A percentile compares a stretch with the other conserved stretches of the same genome.
These are phyloP conservation scores for Xerophyta viscosa DNA, from an alignment of 106 monocot genomes.

Conservation along the genomic window DNA sequence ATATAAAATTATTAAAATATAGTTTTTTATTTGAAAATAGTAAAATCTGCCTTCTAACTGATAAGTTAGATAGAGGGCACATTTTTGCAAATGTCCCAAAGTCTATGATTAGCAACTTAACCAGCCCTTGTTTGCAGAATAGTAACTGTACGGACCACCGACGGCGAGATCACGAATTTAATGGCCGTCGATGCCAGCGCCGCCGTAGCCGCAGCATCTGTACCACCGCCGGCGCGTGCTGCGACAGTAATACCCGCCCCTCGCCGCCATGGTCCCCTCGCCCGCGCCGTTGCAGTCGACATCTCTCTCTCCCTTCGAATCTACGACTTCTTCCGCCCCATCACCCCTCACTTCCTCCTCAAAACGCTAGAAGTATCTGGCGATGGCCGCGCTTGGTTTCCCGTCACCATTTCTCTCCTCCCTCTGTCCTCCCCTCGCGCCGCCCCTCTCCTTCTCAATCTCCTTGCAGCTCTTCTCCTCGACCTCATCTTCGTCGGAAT, in stretches of 20 bases:
- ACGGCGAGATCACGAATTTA: too few relatives aligned
- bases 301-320: slow-evolving; percentile 45
- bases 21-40: too few relatives aligned
- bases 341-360: slow-evolving; percentile 59
- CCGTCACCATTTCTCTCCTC: slow-evolving; percentile 60
- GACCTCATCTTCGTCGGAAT: slow-evolving; percentile 76
- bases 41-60: too few relatives aligned
- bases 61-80: too few relatives aligned
- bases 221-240: neutral
- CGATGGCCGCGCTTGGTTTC: slow-evolving; percentile 88
- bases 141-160: too few relatives aligned
- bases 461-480: slow-evolving; percentile 55
- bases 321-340: slow-evolving; percentile 32
- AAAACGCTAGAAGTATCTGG: slow-evolving; percentile 81
- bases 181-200: slow-evolving; percentile 8
- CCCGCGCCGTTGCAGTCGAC: slow-evolving; percentile 37
- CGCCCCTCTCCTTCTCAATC: slow-evolving; percentile 19
- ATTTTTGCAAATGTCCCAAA: too few relatives aligned
- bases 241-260: neutral
- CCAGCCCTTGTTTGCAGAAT: too few relatives aligned
- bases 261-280: slow-evolving; percentile 7
- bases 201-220: slow-evolving; percentile 7
- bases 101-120: too few relatives aligned
- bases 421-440: slow-evolving; percentile 14
- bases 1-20: too few relatives aligned